phyloP scores from a whole-genome alignment of 2,329 filamentous ascomycete species.

The Fusarium lateritium region DNA sequence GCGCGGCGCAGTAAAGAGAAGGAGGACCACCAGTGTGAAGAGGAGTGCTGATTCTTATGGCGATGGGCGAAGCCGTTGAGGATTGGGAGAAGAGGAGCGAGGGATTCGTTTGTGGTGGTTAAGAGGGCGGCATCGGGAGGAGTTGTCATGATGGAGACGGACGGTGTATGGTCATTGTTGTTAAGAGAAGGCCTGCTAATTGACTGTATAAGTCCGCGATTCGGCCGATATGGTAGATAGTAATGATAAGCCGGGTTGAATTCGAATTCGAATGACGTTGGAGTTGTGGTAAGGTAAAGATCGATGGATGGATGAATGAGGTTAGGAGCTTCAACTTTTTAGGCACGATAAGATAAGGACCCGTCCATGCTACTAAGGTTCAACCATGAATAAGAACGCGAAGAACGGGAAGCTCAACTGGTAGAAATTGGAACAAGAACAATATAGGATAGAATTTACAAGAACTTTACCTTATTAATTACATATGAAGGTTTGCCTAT shows the following conservation, averaged over 20 bases:
- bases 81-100: slow-evolving; percentile 64
- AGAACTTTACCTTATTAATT: too few relatives aligned
- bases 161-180: slow-evolving; percentile 16
- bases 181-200: not conserved
- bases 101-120: slow-evolving; percentile 45
- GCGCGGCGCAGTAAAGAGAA: slow-evolving; percentile 81
- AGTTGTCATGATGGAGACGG: slow-evolving; percentile 26
- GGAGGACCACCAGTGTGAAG: slow-evolving; percentile 83
- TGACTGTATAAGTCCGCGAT: slow-evolving; percentile 22
- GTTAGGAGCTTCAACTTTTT: slow-evolving; percentile 20
- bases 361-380: not conserved
- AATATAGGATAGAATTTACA: too few relatives aligned
- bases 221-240: slow-evolving; percentile 12
- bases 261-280: slow-evolving; percentile 21
- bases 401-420: too few relatives aligned
- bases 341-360: slow-evolving; percentile 33
- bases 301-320: slow-evolving; percentile 2
- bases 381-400: not conserved
- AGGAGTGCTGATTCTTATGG: slow-evolving; percentile 92
- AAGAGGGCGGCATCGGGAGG: slow-evolving; percentile 19
- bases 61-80: slow-evolving; percentile 83
- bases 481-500: not conserved
- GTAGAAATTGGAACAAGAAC: too few relatives aligned
- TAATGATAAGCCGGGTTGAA: slow-evolving; percentile 5
- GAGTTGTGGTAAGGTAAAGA: slow-evolving; percentile 3